These are phyloP conservation scores for Suhomyces maxii DNA, from an alignment of 1,139 yeast species.

Conservation along the genomic window DNA sequence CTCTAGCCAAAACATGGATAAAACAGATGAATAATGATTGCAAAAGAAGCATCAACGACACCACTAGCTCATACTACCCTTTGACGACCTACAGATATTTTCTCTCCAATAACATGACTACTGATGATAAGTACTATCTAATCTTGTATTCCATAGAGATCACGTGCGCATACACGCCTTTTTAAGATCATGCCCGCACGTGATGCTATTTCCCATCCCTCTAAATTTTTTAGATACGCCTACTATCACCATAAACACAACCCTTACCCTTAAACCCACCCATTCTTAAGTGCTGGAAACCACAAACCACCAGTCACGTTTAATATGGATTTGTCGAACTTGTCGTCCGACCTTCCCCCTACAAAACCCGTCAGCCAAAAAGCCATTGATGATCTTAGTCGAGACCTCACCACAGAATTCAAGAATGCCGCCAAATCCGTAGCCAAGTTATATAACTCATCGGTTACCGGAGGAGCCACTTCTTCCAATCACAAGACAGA, in stretches of 20 bases:
- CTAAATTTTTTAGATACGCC: constrained; percentile 1
- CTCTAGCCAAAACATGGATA: too few species aligned
- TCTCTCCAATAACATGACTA: too few species aligned
- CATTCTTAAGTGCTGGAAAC: background rate
- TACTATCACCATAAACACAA: background rate
- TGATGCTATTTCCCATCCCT: constrained; percentile 3
- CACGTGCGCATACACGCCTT: too few species aligned
- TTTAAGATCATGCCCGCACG: background rate
- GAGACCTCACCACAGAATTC: constrained; percentile 43
- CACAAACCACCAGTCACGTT: background rate
- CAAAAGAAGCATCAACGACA: too few species aligned
- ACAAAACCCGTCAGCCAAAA: constrained; percentile 46
- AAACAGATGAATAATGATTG: too few species aligned
- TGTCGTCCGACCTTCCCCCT: constrained; percentile 52
- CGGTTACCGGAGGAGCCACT: constrained; percentile 17
- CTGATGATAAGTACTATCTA: too few species aligned
- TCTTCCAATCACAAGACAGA: constrained; percentile 36
- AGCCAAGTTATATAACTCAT: constrained; percentile 40
- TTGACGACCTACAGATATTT: too few species aligned
- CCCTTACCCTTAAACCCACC: background rate
- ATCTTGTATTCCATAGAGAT: too few species aligned
- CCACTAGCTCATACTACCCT: too few species aligned
- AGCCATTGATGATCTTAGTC: constrained; percentile 43
- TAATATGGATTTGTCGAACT: constrained; percentile 56
- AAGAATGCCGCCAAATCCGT: constrained; percentile 49